Conservation (phyloP, 2,329 filamentous ascomycete genomes). For the Cyphellophora attinorum region DNA sequence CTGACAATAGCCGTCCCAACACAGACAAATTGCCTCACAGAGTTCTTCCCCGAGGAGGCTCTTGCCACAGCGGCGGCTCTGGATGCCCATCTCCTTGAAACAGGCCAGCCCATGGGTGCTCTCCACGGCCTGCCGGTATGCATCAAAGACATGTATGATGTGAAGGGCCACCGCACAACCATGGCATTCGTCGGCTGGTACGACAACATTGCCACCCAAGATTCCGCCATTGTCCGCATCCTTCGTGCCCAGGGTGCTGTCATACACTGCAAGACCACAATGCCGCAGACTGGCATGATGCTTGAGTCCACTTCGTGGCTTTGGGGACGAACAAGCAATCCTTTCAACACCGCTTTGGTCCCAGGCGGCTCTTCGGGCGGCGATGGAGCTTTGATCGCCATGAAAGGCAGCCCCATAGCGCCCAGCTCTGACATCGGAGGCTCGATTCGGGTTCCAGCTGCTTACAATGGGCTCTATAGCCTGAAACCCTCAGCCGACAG, state of each 20-base stretch:
- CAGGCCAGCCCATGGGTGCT: slow-evolving; percentile 9
- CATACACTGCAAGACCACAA: slow-evolving; percentile 22
- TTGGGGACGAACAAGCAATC: slow-evolving; percentile 39
- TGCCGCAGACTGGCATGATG: slow-evolving; percentile 23
- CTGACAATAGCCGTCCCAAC: not conserved
- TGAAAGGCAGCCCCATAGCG: slow-evolving; percentile 33
- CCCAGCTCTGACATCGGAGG: slow-evolving; percentile 42
- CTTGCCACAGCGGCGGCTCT: slow-evolving; percentile 35
- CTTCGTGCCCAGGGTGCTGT: slow-evolving; percentile 22
- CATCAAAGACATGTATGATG: slow-evolving; percentile 25
- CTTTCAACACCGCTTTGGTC: slow-evolving; percentile 42
- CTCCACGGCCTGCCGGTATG: slow-evolving; percentile 50
- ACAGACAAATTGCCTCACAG: slow-evolving; percentile 33
- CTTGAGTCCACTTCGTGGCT: slow-evolving; percentile 24
- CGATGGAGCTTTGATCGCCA: slow-evolving; percentile 45
- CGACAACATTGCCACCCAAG: slow-evolving; percentile 15
- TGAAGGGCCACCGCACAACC: slow-evolving; percentile 19
- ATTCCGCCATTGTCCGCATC: slow-evolving; percentile 20
- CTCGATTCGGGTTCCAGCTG: slow-evolving; percentile 29
- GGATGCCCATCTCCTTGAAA: slow-evolving; percentile 29
- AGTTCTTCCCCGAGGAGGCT: slow-evolving; percentile 43
- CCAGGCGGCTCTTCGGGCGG: slow-evolving; percentile 47
- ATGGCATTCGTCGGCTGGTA: slow-evolving; percentile 22
- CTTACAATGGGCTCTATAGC: slow-evolving; percentile 30
- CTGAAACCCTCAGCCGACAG: slow-evolving; percentile 28